Evolutionary conservation across 108 stramenopile species (phyloP).

Genomic region (Nitzschia inconspicua): DNA sequence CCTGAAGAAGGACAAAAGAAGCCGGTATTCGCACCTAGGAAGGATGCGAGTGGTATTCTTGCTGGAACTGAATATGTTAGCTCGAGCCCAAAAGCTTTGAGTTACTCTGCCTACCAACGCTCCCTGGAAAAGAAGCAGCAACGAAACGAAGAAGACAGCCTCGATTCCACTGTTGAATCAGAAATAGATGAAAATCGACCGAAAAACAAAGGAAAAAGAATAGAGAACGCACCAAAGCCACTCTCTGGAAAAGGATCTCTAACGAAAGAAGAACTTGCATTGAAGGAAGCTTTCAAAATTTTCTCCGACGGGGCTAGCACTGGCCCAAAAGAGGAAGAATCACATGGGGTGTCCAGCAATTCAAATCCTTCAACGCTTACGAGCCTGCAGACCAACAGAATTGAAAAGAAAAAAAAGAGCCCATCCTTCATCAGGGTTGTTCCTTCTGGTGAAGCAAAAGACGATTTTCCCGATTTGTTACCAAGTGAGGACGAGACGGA

Average conservation of each 20-base stretch:
- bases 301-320: conserved; percentile 9
- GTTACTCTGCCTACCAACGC: conserved; percentile 2
- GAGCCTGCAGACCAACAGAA: too few relatives aligned
- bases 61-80: too few relatives aligned
- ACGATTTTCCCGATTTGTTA: neutral
- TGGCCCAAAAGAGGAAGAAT: neutral
- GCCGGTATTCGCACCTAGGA: neutral
- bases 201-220: neutral
- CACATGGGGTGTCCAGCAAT: neutral
- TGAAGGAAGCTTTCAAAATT: conserved; percentile 16
- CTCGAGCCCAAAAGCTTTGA: conserved; percentile 5
- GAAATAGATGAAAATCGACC: neutral
- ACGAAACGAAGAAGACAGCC: neutral
- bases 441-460: neutral
- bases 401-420: neutral
- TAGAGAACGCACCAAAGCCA: neutral
- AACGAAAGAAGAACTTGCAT: conserved; percentile 14
- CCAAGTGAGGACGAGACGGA: neutral
- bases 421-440: neutral
- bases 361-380: too few relatives aligned
- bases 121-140: neutral
- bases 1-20: too few relatives aligned
- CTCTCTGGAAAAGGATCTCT: neutral
- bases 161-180: neutral
- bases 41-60: too few relatives aligned